phyloP scores from a whole-genome alignment of 2,329 filamentous ascomycete genomes.

The Aspergillus thermomutatus region DNA sequence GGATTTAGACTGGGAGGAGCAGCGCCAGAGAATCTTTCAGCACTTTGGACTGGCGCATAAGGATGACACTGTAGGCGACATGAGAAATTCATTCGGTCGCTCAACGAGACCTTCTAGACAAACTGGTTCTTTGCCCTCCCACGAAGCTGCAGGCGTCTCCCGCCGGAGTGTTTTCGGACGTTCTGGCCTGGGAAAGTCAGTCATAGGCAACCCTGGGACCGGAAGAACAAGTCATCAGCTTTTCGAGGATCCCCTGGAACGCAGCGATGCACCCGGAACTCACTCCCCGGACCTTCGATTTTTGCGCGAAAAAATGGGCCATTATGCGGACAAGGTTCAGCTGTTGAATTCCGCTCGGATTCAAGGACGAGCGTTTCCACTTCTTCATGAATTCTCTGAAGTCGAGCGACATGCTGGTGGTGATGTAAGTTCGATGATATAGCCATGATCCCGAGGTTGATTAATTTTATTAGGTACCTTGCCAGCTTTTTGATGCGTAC shows the following conservation, averaged over 20 bases:
- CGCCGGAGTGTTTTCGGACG: constrained; percentile 62
- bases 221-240: constrained; percentile 58
- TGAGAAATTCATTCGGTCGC: constrained; percentile 50
- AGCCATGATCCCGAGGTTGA: constrained; percentile 1
- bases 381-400: constrained; percentile 71
- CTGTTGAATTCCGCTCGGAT: constrained; percentile 71
- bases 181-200: constrained; percentile 73
- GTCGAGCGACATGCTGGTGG: constrained; percentile 70
- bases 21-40: constrained; percentile 88
- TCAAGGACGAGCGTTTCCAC: constrained; percentile 64
- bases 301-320: constrained; percentile 77
- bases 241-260: constrained; percentile 65
- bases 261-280: constrained; percentile 49
- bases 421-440: constrained; percentile 45
- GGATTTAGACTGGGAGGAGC: constrained; percentile 91
- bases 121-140: constrained; percentile 43
- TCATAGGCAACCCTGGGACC: constrained; percentile 75
- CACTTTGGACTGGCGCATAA: constrained; percentile 81
- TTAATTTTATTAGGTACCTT: constrained; percentile 54
- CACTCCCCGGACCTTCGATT: constrained; percentile 69
- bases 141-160: constrained; percentile 36
- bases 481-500: constrained; percentile 78
- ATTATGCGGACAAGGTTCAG: constrained; percentile 75
- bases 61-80: constrained; percentile 37
- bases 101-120: constrained; percentile 37